phyloP scores from a whole-genome alignment of 2,329 filamentous ascomycete species.

The Trichoderma citrinoviride region DNA sequence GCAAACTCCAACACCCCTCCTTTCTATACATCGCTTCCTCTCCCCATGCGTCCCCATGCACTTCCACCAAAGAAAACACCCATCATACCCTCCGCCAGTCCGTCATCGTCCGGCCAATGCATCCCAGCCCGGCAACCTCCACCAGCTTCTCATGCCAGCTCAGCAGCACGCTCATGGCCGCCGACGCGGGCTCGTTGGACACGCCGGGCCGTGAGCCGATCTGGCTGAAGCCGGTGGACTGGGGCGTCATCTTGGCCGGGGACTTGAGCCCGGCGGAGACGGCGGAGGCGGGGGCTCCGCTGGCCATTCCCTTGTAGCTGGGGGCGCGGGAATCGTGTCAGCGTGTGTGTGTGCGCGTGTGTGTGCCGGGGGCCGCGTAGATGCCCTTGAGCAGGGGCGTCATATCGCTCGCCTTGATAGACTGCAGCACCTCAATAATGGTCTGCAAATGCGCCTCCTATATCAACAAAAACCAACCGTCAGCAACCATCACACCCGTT shows the following conservation, averaged over 20 bases:
- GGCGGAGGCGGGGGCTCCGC: slow-evolving; percentile 33
- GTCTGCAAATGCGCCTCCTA: slow-evolving; percentile 85
- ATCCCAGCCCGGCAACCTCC: slow-evolving; percentile 85
- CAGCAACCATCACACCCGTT: neutral
- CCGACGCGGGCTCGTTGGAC: slow-evolving; percentile 67
- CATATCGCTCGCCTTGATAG: slow-evolving; percentile 96
- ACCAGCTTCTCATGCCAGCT: slow-evolving; percentile 99
- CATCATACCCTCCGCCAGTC: slow-evolving; percentile 74
- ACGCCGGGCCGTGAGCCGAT: slow-evolving; percentile 55
- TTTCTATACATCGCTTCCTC: neutral
- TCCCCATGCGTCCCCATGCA: neutral
- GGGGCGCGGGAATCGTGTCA: too few species aligned
- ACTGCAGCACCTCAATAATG: slow-evolving; percentile 89
- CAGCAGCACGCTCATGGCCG: slow-evolving; percentile 92
- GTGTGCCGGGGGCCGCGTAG: slow-evolving; percentile 72
- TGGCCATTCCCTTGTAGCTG: slow-evolving; percentile 88
- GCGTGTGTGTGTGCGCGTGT: too few species aligned
- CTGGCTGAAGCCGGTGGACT: slow-evolving; percentile 81
- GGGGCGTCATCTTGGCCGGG: slow-evolving; percentile 57
- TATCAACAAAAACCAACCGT: neutral
- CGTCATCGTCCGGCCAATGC: slow-evolving; percentile 92
- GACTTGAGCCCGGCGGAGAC: slow-evolving; percentile 42
- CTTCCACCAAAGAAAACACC: neutral
- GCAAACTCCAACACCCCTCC: neutral
- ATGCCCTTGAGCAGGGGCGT: slow-evolving; percentile 80